phyloP scores from a whole-genome alignment of 1,284 basidiomycete genomes.

The Apiotrichum akiyoshidainum region DNA sequence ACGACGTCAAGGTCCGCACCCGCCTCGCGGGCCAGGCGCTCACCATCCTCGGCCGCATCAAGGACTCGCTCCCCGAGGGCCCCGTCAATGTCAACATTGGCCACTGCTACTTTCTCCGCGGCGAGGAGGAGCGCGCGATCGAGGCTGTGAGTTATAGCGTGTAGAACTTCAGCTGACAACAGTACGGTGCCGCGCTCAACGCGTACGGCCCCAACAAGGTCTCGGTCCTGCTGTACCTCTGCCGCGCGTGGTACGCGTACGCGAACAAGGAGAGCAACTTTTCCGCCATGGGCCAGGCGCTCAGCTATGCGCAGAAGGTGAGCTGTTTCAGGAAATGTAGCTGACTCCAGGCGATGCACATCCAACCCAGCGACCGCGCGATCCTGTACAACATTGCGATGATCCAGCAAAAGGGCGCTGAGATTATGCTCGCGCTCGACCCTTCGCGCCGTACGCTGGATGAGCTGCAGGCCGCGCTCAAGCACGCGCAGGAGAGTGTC shows the following conservation, averaged over 20 bases:
- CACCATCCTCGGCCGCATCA: constrained; percentile 79
- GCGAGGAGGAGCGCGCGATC: constrained; percentile 89
- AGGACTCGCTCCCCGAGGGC: constrained; percentile 77
- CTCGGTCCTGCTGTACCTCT: constrained; percentile 72
- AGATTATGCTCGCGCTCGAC: constrained; percentile 72
- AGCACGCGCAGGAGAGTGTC: constrained; percentile 81
- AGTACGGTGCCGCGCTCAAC: constrained; percentile 82
- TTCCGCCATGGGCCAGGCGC: constrained; percentile 69
- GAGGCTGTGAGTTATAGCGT: constrained; percentile 88
- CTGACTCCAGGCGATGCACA: constrained; percentile 64
- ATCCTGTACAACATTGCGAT: constrained; percentile 91
- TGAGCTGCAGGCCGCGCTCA: constrained; percentile 72
- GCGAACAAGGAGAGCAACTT: constrained; percentile 82
- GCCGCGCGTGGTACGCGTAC: constrained; percentile 86
- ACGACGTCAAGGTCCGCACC: constrained; percentile 61
- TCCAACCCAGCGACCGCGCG: constrained; percentile 80
- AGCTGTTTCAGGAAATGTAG: constrained; percentile 20
- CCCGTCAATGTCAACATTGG: constrained; percentile 93
- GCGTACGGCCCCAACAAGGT: constrained; percentile 67
- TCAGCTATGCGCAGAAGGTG: constrained; percentile 74
- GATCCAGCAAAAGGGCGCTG: constrained; percentile 90
- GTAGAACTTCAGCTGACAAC: not conserved
- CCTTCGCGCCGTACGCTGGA: constrained; percentile 71
- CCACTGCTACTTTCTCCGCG: constrained; percentile 83
- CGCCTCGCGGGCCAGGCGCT: constrained; percentile 78